Evolutionary conservation across 768 basidiomycete species (phyloP), one percentile per base, ranked within the genome.

Genomic region (Chlorophyllum brunneum): DNA sequence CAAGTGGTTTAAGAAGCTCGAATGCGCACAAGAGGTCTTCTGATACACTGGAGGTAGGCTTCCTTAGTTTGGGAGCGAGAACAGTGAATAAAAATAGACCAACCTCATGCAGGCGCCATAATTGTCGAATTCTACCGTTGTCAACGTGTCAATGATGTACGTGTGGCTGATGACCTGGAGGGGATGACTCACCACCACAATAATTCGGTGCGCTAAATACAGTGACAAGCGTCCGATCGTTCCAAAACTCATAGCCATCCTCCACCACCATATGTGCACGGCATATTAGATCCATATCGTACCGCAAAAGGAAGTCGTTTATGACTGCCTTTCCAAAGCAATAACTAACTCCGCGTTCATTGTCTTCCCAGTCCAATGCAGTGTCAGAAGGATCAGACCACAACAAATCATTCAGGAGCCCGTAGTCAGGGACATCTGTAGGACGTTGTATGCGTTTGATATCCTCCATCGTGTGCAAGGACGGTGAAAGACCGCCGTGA

Each of bases 201-300:
- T 93, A 94, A 62, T 97, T 97, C 18, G 97, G 97, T 42, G 97
- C 97, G 61, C 93, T 95, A 71, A 99, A 99, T 50, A 99, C 94
- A 1, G 97, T 99, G 48, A 99, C 97, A 59, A 99, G 72, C 42
- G 97, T 98, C 59, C 97, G 82, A 63, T 99, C 97, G 62, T 98
- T 98, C 92, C 97, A 99, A 65, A 99, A 99, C 74, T 99, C 97
- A 65, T 98, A 98, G 6, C 95, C 95, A 63, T 95, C 92, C 67
- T 99, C 97, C 56, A 99, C 97, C 39, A 99, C 97, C 97, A 98
- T 98, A 71, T 99, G 97, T 44, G 97, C 97, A 44, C 97, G 87
- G 75, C 97, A 98, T 71, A 99, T 98, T 57, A 99, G 78, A 70
- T 99, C 95, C 89, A 99, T 98, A 69, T 99, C 95, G 65, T 95